A percentile compares a stretch with the other conserved stretches of the same genome.
phyloP scores from a whole-genome alignment of 2,329 filamentous ascomycete genomes.

The Lecanicillium sp. region DNA sequence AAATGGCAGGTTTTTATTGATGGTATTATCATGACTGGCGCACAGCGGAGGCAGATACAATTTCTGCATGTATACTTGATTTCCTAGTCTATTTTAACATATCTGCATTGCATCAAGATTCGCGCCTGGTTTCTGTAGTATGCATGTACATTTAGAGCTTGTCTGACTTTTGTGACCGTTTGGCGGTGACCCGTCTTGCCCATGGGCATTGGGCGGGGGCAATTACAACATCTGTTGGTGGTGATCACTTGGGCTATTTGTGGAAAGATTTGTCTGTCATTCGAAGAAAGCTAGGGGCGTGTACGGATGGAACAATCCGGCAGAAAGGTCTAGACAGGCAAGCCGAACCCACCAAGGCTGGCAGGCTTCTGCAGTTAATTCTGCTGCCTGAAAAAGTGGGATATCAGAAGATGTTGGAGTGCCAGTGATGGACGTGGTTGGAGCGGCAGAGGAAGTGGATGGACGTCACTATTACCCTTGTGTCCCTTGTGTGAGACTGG shows the following conservation, averaged over 20 bases:
- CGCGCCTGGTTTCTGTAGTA: no score
- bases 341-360: not conserved
- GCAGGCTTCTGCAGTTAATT: not conserved
- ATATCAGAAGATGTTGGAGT: not conserved
- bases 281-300: not conserved
- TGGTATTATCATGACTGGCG: conserved; percentile 7
- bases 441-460: no score
- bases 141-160: no score
- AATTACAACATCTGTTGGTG: no score
- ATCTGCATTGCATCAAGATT: no score
- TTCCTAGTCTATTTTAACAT: not conserved
- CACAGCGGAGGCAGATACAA: conserved; percentile 3
- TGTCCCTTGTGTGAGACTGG: no score
- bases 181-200: no score
- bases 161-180: no score
- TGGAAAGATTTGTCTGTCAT: not conserved
- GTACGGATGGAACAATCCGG: not conserved
- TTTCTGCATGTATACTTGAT: conserved; percentile 4
- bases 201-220: no score
- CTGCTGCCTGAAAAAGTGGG: conserved; percentile 9
- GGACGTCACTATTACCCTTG: not conserved
- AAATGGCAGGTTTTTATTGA: conserved; percentile 2
- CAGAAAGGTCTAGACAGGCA: not conserved
- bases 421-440: not conserved
- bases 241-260: no score